Evolutionary conservation across 441 rosid genomes (phyloP).

Genomic region (Mallotus japonicus): DNA sequence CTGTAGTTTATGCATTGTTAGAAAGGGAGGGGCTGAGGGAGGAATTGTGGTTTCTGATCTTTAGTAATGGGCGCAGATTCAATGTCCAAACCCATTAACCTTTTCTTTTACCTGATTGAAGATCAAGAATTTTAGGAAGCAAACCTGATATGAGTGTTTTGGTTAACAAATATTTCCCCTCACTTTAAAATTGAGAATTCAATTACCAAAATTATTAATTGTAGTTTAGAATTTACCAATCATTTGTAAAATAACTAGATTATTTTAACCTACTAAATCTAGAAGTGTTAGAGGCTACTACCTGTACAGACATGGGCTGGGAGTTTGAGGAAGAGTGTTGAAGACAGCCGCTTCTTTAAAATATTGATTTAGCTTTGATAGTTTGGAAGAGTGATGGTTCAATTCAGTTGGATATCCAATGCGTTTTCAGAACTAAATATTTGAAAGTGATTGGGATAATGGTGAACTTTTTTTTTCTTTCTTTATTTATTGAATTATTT

Average conservation of each 20-base stretch:
- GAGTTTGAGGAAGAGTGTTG: no score
- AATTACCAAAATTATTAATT: neutral
- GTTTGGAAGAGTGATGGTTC: no score
- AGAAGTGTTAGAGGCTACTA: neutral
- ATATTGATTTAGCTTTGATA: neutral
- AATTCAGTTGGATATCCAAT: no score
- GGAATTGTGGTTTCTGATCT: neutral
- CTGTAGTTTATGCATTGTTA: neutral
- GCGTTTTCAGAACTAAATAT: no score
- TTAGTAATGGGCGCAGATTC: neutral
- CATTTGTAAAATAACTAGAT: neutral
- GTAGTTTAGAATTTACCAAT: neutral
- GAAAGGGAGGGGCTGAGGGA: neutral
- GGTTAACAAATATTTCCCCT: neutral
- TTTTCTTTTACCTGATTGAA: neutral
- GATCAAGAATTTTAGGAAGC: neutral
- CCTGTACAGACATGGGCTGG: no score
- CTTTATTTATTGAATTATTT: no score
- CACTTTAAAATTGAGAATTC: neutral
- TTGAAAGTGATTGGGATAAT: no score
- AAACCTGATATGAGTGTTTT: neutral
- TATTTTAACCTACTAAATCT: neutral
- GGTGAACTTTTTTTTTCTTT: no score
- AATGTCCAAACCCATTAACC: neutral
- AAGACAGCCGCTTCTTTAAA: neutral